A percentile compares a stretch with the other conserved stretches of the same genome.
These are phyloP conservation scores for Gossypium herbaceum DNA, from an alignment of 345 rosid genomes.

Conservation along the genomic window DNA sequence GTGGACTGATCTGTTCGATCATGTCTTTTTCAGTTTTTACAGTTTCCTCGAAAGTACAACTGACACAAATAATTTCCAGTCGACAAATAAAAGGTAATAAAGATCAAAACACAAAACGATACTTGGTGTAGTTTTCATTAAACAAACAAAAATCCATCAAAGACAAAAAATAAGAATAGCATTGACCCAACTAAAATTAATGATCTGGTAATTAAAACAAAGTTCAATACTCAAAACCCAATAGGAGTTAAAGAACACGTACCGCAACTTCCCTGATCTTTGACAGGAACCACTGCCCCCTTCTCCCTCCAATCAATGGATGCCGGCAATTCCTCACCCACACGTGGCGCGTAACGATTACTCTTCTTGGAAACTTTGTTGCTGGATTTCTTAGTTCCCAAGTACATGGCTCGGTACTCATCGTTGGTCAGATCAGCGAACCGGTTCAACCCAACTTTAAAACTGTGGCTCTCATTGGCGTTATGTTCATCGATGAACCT, in stretches of 20 bases:
- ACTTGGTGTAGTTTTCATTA: not conserved
- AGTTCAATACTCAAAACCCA: not conserved
- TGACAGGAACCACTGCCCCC: slow-evolving; percentile 61
- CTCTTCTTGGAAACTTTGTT: slow-evolving; percentile 40
- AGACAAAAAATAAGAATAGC: not conserved
- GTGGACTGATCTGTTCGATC: too few species aligned
- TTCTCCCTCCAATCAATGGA: slow-evolving; percentile 60
- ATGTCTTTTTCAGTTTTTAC: not conserved
- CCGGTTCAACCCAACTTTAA: slow-evolving; percentile 66
- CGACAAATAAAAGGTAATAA: not conserved
- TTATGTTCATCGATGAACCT: slow-evolving; percentile 78
- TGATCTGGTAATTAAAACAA: not conserved
- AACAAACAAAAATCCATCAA: not conserved
- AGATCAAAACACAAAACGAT: not conserved
- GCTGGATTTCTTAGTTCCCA: slow-evolving; percentile 42
- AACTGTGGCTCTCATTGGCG: slow-evolving; percentile 49
- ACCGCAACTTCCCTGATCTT: slow-evolving; percentile 75
- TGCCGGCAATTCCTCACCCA: slow-evolving; percentile 54
- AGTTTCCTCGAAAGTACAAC: not conserved
- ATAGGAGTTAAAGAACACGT: slow-evolving; percentile 11
- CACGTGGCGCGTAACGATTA: slow-evolving; percentile 37
- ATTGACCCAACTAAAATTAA: not conserved
- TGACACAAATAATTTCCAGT: not conserved
- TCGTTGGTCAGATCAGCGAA: slow-evolving; percentile 91
- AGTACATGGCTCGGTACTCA: slow-evolving; percentile 70